A percentile compares a stretch with the other conserved stretches of the same genome.
Evolutionary conservation across 2,329 filamentous ascomycete species (phyloP).

Genomic region (Trichoderma harzianum): DNA sequence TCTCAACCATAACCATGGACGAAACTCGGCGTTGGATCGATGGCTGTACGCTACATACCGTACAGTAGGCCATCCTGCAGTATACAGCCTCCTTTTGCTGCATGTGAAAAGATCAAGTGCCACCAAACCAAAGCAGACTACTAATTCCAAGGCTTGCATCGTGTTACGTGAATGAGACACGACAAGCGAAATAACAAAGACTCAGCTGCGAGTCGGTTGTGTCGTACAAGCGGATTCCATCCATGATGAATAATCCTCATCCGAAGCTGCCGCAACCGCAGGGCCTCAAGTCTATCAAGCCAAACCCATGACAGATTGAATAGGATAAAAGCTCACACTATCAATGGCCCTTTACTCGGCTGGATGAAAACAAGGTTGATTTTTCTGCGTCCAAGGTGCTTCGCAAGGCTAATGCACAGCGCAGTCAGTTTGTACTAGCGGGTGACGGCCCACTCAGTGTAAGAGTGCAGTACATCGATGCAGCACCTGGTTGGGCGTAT

Average conservation of each 20-base stretch:
- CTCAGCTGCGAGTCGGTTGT: not conserved
- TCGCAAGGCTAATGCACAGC: not conserved
- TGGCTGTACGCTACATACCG: not conserved
- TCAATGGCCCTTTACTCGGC: not conserved
- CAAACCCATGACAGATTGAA: not conserved
- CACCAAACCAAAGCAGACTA: not conserved
- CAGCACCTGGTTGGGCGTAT: not conserved
- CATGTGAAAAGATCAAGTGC: not conserved
- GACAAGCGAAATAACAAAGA: not conserved
- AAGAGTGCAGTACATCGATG: not conserved
- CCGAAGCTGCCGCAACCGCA: not conserved
- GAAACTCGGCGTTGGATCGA: not conserved
- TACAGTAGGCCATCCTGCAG: not conserved
- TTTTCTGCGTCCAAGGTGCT: not conserved
- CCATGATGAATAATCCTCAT: not conserved
- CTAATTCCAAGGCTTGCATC: not conserved
- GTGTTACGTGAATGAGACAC: not conserved
- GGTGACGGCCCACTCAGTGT: not conserved
- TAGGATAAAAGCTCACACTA: not conserved
- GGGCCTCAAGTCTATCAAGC: not conserved
- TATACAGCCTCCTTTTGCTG: not conserved
- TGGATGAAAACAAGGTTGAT: not conserved
- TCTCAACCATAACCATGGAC: not conserved
- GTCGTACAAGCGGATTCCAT: not conserved
- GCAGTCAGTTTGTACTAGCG: not conserved